Evolutionary conservation across 768 basidiomycete genomes (phyloP), one percentile per base, ranked within the genome.

Genomic region (Neoboletus magnificus): DNA sequence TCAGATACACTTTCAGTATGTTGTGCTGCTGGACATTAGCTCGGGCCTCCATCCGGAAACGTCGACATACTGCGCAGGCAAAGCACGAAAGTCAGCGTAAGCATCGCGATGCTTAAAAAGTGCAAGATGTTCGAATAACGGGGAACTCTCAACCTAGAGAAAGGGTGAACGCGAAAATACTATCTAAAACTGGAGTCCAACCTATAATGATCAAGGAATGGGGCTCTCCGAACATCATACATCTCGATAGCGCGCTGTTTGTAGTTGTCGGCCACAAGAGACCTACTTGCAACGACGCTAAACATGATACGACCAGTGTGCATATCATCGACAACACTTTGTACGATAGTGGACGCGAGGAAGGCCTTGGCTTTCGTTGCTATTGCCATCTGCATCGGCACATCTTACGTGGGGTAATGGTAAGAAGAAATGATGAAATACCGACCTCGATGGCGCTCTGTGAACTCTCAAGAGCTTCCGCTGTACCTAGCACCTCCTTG

Each of bases 251-350:
- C 82, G 40, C 81, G 80, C 32, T 81, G 82, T 72, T 91, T 93
- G 75, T 98, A 98, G 65, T 91, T 90, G 70, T 98, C 96, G 18
- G 88, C 86, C 9, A 98, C 78, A 48, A 98, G 81, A 2, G 93
- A 89, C 25, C 87, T 84, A 46, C 74, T 80, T 8, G 82, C 77
- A 6, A 80, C 69, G 51, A 81, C 72, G 11, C 85, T 82, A 58
- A 88, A 87, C 16, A 89, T 78, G 33, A 91, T 82, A 8, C 82
- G 79, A n/a, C 89, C 96, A 4, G 82, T 76, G 70, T 94, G 90
- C 47, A 99, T 91, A 50, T 93, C 89, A 61, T 87, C 86, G 35
- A 98, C 83, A 27, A 97, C 86, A 51, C 84, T 84, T 69, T 98
- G 95, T 4, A 92, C 85, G 23, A 97, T 79, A 0, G 92, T 85